Conservation (phyloP, 768 basidiomycete species). For the Psilocybe cubensis region DNA sequence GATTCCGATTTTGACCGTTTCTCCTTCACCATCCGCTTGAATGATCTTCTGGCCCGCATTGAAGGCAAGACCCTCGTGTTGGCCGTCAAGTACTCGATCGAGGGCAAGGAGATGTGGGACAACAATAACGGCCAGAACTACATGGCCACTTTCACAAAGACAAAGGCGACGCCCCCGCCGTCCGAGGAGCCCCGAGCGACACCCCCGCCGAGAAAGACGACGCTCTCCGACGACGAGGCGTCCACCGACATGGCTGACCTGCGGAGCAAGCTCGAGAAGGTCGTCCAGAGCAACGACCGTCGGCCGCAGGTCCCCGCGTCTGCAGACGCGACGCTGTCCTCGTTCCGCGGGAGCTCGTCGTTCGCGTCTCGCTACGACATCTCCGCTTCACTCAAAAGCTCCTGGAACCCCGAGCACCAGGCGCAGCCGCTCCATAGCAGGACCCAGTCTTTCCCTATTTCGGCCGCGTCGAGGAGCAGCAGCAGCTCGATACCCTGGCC, state of each 20-base stretch:
- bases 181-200: not conserved
- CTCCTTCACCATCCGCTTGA: conserved; percentile 73
- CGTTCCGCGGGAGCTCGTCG: conserved; percentile 42
- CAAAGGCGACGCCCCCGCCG: conserved; percentile 12
- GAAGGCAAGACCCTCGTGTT: conserved; percentile 85
- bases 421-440: conserved; percentile 35
- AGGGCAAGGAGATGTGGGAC: conserved; percentile 88
- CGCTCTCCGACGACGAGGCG: conserved; percentile 38
- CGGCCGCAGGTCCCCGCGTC: conserved; percentile 12
- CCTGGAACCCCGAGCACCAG: conserved; percentile 42
- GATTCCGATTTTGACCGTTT: conserved; percentile 67
- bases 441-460: conserved; percentile 50
- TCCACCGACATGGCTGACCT: conserved; percentile 57
- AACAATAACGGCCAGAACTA: conserved; percentile 86
- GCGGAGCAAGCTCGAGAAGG: conserved; percentile 66
- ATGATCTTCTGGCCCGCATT: conserved; percentile 74
- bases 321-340: conserved; percentile 21
- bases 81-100: conserved; percentile 73
- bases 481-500: conserved; percentile 46
- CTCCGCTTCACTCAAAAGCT: conserved; percentile 48
- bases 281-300: conserved; percentile 43
- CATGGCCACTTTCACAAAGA: conserved; percentile 63
- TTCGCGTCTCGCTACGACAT: conserved; percentile 64
- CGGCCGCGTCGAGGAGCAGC: conserved; percentile 12
- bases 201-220: conserved; percentile 19